Conservation (phyloP, 192 early-diverging fungal species). For the Backusella westeae region DNA sequence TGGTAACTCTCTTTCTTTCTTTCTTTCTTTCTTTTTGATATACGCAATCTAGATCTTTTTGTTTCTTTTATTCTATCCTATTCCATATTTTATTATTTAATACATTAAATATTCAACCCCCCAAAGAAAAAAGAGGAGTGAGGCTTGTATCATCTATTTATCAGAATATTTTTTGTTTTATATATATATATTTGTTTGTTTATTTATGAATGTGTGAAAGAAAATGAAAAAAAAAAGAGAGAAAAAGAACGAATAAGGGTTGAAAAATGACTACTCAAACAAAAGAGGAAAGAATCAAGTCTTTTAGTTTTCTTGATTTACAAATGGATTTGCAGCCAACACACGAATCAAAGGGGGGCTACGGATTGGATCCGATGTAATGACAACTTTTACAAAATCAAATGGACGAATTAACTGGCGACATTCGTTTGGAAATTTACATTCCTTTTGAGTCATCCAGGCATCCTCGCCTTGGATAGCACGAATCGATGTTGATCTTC, state of each 20-base stretch:
- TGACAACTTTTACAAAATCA: conserved; percentile 42
- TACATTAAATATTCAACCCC: conserved; percentile 1
- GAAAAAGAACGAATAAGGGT: background rate
- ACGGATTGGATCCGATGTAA: conserved; percentile 41
- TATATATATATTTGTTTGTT: background rate
- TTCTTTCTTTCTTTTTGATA: background rate
- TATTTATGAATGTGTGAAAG: background rate
- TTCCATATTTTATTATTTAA: background rate
- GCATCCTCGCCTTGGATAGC: conserved; percentile 16
- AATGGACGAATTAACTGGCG: conserved; percentile 37
- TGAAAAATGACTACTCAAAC: background rate
- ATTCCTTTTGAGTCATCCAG: conserved; percentile 14
- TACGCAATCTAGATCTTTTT: background rate
- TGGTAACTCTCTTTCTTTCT: conserved; percentile 27
- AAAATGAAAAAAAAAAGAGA: background rate
- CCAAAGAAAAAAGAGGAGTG: background rate
- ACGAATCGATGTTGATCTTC: conserved; percentile 21
- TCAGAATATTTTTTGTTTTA: background rate
- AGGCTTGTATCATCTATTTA: background rate
- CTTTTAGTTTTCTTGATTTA: background rate
- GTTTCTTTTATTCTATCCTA: background rate
- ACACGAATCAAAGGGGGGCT: conserved; percentile 49
- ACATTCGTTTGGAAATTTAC: conserved; percentile 16
- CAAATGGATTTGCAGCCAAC: conserved; percentile 48
- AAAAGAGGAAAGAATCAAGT: background rate